Conservation (phyloP, 345 rosid genomes). For the Gossypium bickii region DNA sequence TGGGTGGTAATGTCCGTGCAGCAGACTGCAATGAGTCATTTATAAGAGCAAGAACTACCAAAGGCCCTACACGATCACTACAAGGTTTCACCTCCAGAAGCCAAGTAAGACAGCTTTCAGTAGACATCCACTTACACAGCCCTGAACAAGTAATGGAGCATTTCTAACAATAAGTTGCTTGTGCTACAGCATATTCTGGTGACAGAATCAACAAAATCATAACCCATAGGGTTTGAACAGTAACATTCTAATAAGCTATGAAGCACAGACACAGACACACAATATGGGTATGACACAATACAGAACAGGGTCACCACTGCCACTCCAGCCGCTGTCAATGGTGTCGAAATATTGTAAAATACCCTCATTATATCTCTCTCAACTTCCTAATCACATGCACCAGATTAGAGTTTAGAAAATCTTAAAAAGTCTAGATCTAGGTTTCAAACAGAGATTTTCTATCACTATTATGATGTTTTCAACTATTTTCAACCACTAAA, state of each 20-base stretch:
- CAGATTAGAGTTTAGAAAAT: too few species aligned
- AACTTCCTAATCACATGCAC: too few species aligned
- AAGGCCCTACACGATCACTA: constrained; percentile 63
- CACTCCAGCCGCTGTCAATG: too few species aligned
- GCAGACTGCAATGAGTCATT: constrained; percentile 37
- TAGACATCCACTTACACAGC: constrained; percentile 59
- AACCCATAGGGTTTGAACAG: neutral
- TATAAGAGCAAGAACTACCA: constrained; percentile 46
- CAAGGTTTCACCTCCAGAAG: constrained; percentile 52
- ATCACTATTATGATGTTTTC: too few species aligned
- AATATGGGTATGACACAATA: too few species aligned
- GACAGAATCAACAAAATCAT: neutral
- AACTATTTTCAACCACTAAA: too few species aligned
- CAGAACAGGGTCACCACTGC: too few species aligned
- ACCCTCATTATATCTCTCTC: too few species aligned
- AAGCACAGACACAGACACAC: too few species aligned
- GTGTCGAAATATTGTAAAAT: too few species aligned
- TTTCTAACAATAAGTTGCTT: constrained; percentile 2
- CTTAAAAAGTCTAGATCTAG: too few species aligned
- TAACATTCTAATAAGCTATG: neutral
- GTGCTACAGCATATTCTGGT: neutral
- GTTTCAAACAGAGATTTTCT: too few species aligned
- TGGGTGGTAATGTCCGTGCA: constrained; percentile 33
- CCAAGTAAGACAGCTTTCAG: constrained; percentile 45
- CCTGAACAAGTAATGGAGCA: constrained; percentile 34